Evolutionary conservation across 345 rosid genomes (phyloP).

Genomic region (Alliaria petiolata): DNA sequence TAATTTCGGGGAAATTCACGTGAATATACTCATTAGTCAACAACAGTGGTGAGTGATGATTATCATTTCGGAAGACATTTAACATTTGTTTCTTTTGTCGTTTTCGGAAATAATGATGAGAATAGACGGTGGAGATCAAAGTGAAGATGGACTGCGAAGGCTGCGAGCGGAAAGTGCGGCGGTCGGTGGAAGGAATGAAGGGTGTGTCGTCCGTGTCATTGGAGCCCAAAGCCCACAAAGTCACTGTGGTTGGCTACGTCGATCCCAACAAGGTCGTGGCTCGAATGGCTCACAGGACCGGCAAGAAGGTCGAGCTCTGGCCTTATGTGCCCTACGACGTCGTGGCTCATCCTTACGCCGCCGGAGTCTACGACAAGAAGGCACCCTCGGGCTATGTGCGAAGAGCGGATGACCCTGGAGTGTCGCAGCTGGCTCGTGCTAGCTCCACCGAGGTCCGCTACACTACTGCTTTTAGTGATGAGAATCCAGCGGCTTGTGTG

Average conservation of each 20-base stretch:
- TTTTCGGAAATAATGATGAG: background rate
- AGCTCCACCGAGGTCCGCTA: slow-evolving; percentile 93
- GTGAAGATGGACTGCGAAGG: slow-evolving; percentile 95
- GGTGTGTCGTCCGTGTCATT: slow-evolving; percentile 78
- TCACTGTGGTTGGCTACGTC: slow-evolving; percentile 88
- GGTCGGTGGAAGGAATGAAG: slow-evolving; percentile 85
- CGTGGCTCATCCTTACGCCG: slow-evolving; percentile 91
- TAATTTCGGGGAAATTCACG: slow-evolving; percentile 4
- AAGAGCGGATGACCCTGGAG: slow-evolving; percentile 52
- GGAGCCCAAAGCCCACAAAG: slow-evolving; percentile 77
- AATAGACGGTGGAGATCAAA: slow-evolving; percentile 85
- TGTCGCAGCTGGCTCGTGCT: slow-evolving; percentile 83
- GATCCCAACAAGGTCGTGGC: slow-evolving; percentile 72
- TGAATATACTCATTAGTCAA: background rate
- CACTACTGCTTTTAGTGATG: slow-evolving; percentile 96
- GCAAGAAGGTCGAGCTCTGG: slow-evolving; percentile 93
- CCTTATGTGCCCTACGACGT: slow-evolving; percentile 91
- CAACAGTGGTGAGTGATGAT: no score
- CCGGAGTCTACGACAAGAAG: slow-evolving; percentile 84
- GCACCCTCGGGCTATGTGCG: slow-evolving; percentile 91
- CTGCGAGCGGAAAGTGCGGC: slow-evolving; percentile 83
- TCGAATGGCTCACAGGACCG: slow-evolving; percentile 82
- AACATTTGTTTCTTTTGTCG: background rate
- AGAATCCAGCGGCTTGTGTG: slow-evolving; percentile 69
- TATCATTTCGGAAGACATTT: background rate